Base-by-base conservation (phyloP, 345 rosid species). In the Eucalyptus sp. region DNA sequence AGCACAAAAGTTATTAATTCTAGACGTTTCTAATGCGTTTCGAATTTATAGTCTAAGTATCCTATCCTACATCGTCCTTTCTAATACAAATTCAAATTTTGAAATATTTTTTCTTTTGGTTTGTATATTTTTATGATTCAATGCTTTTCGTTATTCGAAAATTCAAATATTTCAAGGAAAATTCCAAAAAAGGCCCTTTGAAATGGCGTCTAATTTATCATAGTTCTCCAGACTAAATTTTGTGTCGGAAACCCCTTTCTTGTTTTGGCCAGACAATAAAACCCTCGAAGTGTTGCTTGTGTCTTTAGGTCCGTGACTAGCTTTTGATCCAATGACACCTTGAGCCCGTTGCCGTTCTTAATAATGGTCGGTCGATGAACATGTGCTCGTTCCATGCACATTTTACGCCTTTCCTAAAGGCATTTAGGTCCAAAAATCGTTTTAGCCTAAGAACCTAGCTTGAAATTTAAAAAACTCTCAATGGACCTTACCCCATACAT, bases 81-180 rank as follows among this genome's bases (percentile, higher is more conserved):
- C 60, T 56, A 22, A 22, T 2, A 4, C 12, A 56, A 24, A 20
- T 56, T 56, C 29, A 22, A 56, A 56, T 56, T 54, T 56, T 8
- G 12, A 56, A 56, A 56, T 20, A 4, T 56, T 22, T 24, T 5
- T 22, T 56, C 27, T 56, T 51, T 56, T 56, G 60, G 60, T 56
- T 56, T 56, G 27, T 56, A 22, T 56, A 56, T 56, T 56, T 56
- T 22, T 56, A 56, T 22, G 29, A 56, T 24, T 56, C 0, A 8
- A 24, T 2, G 29, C 3, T 56, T 56, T 56, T 56, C 1, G 0
- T 24, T 24, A 56, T 2, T 52, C 4, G 4, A 2, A 18, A 52
- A 52, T 52, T 52, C 58, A 52, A 52, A 52, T 20, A 52, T 20
- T 52, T 52, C 58, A 52, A 52, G 58, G 25, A 52, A 52, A 20